Base-by-base conservation (phyloP, 2,329 filamentous ascomycete species). In the Pseudomassariella vexata region DNA sequence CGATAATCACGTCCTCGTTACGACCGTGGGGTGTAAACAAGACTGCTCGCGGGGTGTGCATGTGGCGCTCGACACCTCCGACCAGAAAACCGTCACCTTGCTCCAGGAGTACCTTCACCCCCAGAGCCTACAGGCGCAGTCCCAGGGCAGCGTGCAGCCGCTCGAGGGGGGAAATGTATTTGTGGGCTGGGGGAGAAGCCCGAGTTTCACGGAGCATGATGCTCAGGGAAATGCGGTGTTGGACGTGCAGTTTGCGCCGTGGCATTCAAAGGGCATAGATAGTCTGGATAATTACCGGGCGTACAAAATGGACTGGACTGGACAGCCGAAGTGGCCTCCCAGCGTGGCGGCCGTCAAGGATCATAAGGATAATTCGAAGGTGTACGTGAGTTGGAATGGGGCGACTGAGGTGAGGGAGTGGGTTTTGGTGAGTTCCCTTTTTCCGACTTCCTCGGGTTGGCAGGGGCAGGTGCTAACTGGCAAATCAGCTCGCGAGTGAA, bases 311-410 rank as follows among this genome's bases (percentile, higher is more conserved):
- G 38, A 40, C 22, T 40, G 38, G 38, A 28, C 28, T 11, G 39
- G 25, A 11, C 34, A 28, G 33, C 36, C 39, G 11, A 27, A 37
- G 25, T 36, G 36, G 39, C 33, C 36, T 9, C 38, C 38, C n/a
- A 28, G 25, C 11, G 23, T 38, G n/a, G 16, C 14, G 6, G 28
- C 29, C 4, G 35, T 30, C 19, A 25, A 33, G 30, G 24, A 14
- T n/a, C 20, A 16, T 5, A 33, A 34, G 6, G 35, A 36, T 7
- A 30, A 25, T 16, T 18, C 19, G 12, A 34, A 20, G 6, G 34
- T 31, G 6, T 39, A 39, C 24, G 19, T 39, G 15, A 36, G 34
- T 20, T 39, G 37, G 37, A 39, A 39, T 21, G 37, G 37, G 15
- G 37, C 37, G 10, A 39, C 37, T n/a, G 34, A 39, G 34, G 37